Conservation (phyloP, 139 green algal species). For the Mychonastes homosphaera region DNA sequence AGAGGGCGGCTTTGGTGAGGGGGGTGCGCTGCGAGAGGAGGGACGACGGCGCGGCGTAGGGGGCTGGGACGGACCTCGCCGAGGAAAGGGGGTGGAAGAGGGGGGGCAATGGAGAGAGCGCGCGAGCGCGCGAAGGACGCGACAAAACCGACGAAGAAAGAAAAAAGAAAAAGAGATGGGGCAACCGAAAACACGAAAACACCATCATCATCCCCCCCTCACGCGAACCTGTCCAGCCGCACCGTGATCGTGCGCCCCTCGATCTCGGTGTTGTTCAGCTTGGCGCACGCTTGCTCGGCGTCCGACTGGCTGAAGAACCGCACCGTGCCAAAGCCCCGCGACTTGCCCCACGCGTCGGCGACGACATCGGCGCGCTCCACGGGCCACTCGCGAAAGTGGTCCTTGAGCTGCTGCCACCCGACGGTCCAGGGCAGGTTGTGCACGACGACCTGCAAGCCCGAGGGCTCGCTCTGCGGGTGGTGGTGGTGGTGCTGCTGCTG, state of each 20-base stretch:
- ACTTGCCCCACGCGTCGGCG: slow-evolving; percentile 53
- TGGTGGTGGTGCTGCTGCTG: no score
- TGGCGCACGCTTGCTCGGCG: slow-evolving; percentile 48
- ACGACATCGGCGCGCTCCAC: slow-evolving; percentile 78
- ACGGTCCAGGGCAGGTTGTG: slow-evolving; percentile 85
- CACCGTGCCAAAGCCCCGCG: slow-evolving; percentile 81
- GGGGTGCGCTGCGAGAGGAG: no score
- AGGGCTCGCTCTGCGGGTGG: no score
- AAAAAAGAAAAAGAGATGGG: no score
- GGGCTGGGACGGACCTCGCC: no score
- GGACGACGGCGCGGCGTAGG: no score
- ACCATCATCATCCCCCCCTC: not conserved
- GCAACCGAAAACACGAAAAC: no score
- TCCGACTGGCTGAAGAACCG: slow-evolving; percentile 52
- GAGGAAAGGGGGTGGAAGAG: no score
- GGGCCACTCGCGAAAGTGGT: slow-evolving; percentile 58
- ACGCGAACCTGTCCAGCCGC: slow-evolving; percentile 72
- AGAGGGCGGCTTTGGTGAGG: no score
- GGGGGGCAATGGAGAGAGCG: no score
- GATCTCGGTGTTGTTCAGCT: slow-evolving; percentile 73
- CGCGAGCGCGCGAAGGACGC: no score
- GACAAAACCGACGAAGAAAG: no score
- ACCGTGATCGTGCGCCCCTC: slow-evolving; percentile 72
- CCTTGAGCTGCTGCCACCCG: slow-evolving; percentile 80
- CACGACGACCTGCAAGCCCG: slow-evolving; percentile 61